Base-by-base conservation (phyloP, 1,284 basidiomycete species). In the Moniliophthora roreri region DNA sequence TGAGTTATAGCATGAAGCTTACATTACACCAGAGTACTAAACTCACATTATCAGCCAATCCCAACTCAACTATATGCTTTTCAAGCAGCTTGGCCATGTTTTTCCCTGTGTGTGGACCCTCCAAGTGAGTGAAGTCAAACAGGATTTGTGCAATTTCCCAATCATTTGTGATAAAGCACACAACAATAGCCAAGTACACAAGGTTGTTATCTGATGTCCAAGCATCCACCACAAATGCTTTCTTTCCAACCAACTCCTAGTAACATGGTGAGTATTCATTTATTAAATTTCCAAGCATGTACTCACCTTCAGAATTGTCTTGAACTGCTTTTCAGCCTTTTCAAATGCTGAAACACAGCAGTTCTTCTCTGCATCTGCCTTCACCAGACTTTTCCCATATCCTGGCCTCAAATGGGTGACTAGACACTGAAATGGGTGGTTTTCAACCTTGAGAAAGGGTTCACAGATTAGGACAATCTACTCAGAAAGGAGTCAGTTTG, bases 201-300 rank as follows among this genome's bases (percentile, higher is more conserved):
- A 48, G n/a, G 20, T 48, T 48, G 35, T 48, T 48, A 6, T 48
- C 15, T 16, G 35, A 48, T 3, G 47, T 48, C 47, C 47, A 48
- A 5, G 47, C 47, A 48, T 48, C 47, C 2, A 34, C 35, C 4
- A 18, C 47, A 38, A 48, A 48, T 5, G 47, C 47, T n/a, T 48
- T 48, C 9, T 23, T 11, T 2, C 47, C 47, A 4, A 34, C 32
- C 4, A n/a, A 3, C 21, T 35, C 37, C 47, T 48, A n/a, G 16
- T 7, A 10, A 23, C 9, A 18, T n/a, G n/a, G n/a, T n/a, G n/a
- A 23, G 7, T 20, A 23, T 20, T 7, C 13, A 15, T 4, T 20
- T 20, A 13, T 44, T 44, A 4, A 4, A 20, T 21, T 4, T 13
- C 23, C 4, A 44, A 44, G 7, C 13, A 23, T 13, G 13, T 7